Percentiles rank a stretch among this genome's conserved stretches.
These are phyloP conservation scores for Coprinopsis cinerea DNA, from an alignment of 768 basidiomycete species.

Conservation along the genomic window DNA sequence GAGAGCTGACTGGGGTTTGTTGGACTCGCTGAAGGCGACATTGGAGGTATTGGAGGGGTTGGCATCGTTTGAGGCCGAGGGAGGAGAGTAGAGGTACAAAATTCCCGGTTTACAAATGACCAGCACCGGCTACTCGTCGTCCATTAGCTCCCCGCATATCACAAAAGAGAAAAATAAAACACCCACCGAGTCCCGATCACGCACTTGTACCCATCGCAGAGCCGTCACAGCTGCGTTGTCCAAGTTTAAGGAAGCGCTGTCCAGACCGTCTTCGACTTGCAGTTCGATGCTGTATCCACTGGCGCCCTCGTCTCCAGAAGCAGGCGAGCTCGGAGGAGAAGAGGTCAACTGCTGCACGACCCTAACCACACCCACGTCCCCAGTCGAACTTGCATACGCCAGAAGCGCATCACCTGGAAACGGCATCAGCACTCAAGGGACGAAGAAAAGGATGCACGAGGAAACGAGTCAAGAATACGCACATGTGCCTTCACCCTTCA, in stretches of 20 bases:
- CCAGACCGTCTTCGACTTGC: constrained; percentile 22
- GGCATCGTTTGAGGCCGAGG: constrained; percentile 16
- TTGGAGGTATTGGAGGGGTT: constrained; percentile 45
- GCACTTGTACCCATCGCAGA: constrained; percentile 48
- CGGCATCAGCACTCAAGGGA: constrained; percentile 2
- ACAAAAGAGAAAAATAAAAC: too few species aligned
- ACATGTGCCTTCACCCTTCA: constrained; percentile 34
- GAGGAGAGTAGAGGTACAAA: constrained; percentile 49
- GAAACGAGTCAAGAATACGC: constrained; percentile 12
- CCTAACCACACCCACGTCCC: constrained; percentile 49
- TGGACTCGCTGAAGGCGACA: too few species aligned
- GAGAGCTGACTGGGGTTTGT: too few species aligned
- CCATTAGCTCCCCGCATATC: background rate
- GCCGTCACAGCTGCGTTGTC: constrained; percentile 45
- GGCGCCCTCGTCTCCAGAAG: too few species aligned
- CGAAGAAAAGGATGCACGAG: background rate
- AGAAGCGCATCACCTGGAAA: constrained; percentile 49
- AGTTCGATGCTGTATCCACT: constrained; percentile 30
- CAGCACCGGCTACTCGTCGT: constrained; percentile 33
- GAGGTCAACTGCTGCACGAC: constrained; percentile 40
- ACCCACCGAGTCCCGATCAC: too few species aligned
- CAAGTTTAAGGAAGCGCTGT: constrained; percentile 25
- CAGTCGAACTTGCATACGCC: constrained; percentile 55
- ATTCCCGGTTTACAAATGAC: constrained; percentile 55
- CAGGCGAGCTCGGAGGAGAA: too few species aligned